phyloP scores from a whole-genome alignment of 345 rosid species.

The Litchi chinensis region DNA sequence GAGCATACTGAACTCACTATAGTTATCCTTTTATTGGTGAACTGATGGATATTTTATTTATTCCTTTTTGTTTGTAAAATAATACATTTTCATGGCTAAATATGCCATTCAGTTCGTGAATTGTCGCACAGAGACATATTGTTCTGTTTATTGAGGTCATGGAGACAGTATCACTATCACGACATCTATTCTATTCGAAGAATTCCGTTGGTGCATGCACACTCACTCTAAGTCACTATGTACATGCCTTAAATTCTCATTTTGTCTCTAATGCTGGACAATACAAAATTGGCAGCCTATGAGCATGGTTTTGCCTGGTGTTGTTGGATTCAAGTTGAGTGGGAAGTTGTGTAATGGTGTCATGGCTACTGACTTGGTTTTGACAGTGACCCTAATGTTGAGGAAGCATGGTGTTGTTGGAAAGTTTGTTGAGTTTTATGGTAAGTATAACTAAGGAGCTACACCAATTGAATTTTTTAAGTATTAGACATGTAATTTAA shows the following conservation, averaged over 20 bases:
- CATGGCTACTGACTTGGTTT: slow-evolving; percentile 92
- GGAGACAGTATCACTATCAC: background rate
- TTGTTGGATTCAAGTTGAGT: slow-evolving; percentile 77
- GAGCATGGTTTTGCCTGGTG: slow-evolving; percentile 97
- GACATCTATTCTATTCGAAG: background rate
- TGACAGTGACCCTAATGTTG: slow-evolving; percentile 83
- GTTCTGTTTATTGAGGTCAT: background rate
- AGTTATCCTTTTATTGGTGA: background rate
- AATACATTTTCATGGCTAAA: background rate
- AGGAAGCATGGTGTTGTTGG: slow-evolving; percentile 96
- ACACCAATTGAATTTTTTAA: background rate
- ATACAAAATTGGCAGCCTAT: slow-evolving; percentile 57
- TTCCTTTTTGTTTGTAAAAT: background rate
- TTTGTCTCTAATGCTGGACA: slow-evolving; percentile 25
- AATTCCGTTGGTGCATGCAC: background rate
- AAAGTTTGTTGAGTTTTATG: slow-evolving; percentile 87
- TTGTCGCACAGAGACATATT: background rate
- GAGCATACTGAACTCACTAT: no score
- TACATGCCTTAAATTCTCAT: background rate
- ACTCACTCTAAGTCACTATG: background rate
- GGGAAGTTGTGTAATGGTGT: slow-evolving; percentile 72
- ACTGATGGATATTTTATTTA: background rate
- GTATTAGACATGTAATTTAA: background rate
- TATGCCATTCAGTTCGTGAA: background rate
- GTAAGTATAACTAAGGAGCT: slow-evolving; percentile 32